Base-by-base conservation (phyloP, 371 early-diverging fungal species). In the Haplosporangium sp. region DNA sequence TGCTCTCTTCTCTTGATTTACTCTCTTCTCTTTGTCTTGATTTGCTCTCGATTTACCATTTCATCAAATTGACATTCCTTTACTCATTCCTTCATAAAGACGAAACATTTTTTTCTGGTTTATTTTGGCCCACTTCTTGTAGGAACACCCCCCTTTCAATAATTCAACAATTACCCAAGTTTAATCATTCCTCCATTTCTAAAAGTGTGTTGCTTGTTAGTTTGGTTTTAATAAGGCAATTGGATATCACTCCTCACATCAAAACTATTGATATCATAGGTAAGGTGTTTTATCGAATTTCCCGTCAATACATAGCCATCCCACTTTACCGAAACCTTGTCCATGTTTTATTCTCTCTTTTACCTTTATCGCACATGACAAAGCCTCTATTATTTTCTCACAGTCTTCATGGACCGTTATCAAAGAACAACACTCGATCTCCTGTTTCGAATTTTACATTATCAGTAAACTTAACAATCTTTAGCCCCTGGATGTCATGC, bases 391-490 rank as follows among this genome's bases (percentile, higher is more conserved):
- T 34, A 27, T 27, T 53, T 53, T 53, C 55, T 53, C 27, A 19
- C 5, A 17, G n/a, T 1, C 20, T 34, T 19, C 27, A 4, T 55
- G 20, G 15, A 10, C 55, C 27, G 1, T 27, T 27, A 27, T 27
- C 27, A 27, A 27, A 27, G 27, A 6, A 55, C 27, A 20, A 7
- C 52, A n/a, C 8, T 27, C 27, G 7, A 55, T 13, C 55, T 55
- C 55, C 55, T 55, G 55, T 55, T 55, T 55, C 55, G 55, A 55
- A 34, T 55, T 55, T 55, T 27, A 8, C 8, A 27, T 27, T 27
- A 27, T 27, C 27, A 27, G 27, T 27, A 27, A 27, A 34, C 34
- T 34, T 55, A 55, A 55, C 55, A 55, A 55, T 34, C 55, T 27
- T 55, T 55, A 7, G 2, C 55, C 55, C 55, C 55, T 55, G 27